Evolutionary conservation across 2,329 filamentous ascomycete species (phyloP), one percentile per base, ranked within the genome.

Genomic region (Torrubiellomyces zombiae): DNA sequence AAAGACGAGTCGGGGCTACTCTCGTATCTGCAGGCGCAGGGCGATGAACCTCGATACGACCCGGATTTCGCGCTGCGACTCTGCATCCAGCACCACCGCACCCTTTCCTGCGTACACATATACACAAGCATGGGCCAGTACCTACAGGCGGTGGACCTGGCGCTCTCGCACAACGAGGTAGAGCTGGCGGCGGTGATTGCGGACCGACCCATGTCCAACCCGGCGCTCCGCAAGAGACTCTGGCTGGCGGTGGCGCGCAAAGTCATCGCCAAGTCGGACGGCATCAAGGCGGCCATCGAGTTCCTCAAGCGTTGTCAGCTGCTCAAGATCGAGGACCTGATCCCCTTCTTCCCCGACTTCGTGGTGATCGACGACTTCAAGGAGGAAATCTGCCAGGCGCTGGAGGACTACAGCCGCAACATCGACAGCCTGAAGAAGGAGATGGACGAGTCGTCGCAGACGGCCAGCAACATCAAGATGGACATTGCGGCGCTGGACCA

Each of bases 281-380:
- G 82, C 25, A 94, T 95, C 61, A 94, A 82, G 52, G 67, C 76
- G 16, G 89, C 89, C 3, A 92, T 98, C 37, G 81, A 91, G 32
- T 94, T 98, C 43, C 63, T 95, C 9, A 81, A 82, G 38, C 75
- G 82, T 7, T 94, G 86, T 47, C 83, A 94, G 32, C 63, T 95
- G 9, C 67, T 98, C 24, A 76, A 78, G 34, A 98, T 98, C 34
- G 89, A 98, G 53, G 89, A 98, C 42, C 56, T 98, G 16, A 95
- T 98, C 20, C 89, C 89, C 0, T 94, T 98, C 58, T 98, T 98
- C 54, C 89, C 89, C 0, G 89, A 98, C 47, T 98, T 98, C 45
- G 83, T 95, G 14, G 79, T 95, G 25, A 95, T 98, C 33, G 89
- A 98, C 45, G 89, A 95, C 49, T 98, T 98, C 64, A 94, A 95